phyloP scores from a whole-genome alignment of 139 green algal genomes.

The Auxenochlorella protothecoides region DNA sequence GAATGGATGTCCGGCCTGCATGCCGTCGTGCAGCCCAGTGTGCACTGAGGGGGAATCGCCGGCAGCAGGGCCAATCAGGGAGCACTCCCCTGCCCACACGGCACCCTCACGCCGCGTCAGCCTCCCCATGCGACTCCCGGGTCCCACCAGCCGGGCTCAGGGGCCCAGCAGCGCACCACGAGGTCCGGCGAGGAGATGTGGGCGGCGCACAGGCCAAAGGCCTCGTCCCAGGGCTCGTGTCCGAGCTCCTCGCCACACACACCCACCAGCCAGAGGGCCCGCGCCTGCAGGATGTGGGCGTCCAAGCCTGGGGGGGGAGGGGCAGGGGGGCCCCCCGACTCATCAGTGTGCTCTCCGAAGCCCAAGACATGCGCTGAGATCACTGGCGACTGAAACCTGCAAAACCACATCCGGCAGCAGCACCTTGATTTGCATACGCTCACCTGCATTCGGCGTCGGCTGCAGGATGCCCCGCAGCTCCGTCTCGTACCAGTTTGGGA shows the following conservation, averaged over 20 bases:
- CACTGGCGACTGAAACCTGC: no score
- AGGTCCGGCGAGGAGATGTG: constrained; percentile 45
- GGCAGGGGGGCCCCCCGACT: not conserved
- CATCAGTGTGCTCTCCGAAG: no score
- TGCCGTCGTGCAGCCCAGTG: constrained; percentile 1
- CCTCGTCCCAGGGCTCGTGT: constrained; percentile 33
- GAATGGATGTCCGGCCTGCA: not conserved
- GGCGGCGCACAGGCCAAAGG: constrained; percentile 30
- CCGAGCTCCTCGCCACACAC: constrained; percentile 53
- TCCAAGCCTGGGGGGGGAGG: constrained; percentile 9
- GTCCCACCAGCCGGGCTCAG: no score
- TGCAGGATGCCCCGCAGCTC: constrained; percentile 48
- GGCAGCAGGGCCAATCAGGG: no score
- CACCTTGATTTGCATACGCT: no score
- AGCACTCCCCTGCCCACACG: no score
- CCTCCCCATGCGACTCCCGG: no score
- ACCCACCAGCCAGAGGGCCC: constrained; percentile 67
- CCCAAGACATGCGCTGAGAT: no score
- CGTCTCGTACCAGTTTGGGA: constrained; percentile 47
- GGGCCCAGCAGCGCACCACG: constrained; percentile 29
- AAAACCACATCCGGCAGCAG: no score
- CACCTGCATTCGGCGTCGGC: not conserved
- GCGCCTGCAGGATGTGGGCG: constrained; percentile 34
- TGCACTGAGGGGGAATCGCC: not conserved
- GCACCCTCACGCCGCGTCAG: no score